These are phyloP conservation scores for Verticillium nubilum DNA, from an alignment of 2,329 filamentous ascomycete genomes.

Conservation along the genomic window DNA sequence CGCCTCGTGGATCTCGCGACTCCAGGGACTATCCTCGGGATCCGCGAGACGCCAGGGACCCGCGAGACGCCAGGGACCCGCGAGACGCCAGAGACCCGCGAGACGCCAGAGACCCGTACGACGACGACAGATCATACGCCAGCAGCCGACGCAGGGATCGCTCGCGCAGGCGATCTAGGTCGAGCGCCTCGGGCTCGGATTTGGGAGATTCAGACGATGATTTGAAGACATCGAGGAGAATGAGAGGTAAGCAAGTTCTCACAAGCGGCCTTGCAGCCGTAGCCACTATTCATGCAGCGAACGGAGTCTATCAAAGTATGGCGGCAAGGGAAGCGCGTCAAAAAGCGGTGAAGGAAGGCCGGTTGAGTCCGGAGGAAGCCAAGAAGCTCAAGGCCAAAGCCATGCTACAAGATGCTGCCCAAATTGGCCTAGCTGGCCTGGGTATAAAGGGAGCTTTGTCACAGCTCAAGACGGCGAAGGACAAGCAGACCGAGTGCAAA, in stretches of 20 bases:
- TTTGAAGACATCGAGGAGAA: constrained; percentile 46
- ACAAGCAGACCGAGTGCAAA: constrained; percentile 40
- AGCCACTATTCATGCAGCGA: constrained; percentile 55
- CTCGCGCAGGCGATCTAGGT: constrained; percentile 28
- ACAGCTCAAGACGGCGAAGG: constrained; percentile 51
- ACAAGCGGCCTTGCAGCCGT: constrained; percentile 52
- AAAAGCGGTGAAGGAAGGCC: constrained; percentile 48
- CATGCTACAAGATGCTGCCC: constrained; percentile 52
- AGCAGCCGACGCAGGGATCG: constrained; percentile 32
- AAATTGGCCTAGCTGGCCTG: constrained; percentile 51
- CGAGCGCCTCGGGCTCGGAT: constrained; percentile 48
- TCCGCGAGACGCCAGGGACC: too few species aligned
- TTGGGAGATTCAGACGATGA: constrained; percentile 54
- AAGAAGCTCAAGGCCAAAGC: constrained; percentile 53
- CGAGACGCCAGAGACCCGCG: constrained; percentile 1
- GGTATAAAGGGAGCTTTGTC: constrained; percentile 52
- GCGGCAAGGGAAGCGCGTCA: constrained; percentile 48
- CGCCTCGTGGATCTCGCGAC: constrained; percentile 17
- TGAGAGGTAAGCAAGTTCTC: constrained; percentile 58
- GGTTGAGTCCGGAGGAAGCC: constrained; percentile 44
- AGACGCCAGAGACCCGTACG: constrained; percentile 28
- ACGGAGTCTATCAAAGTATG: constrained; percentile 54
- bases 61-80: too few species aligned
- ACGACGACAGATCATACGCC: constrained; percentile 39
- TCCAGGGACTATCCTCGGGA: constrained; percentile 7